Conservation (phyloP, 345 rosid species). For the Isatis tinctoria region DNA sequence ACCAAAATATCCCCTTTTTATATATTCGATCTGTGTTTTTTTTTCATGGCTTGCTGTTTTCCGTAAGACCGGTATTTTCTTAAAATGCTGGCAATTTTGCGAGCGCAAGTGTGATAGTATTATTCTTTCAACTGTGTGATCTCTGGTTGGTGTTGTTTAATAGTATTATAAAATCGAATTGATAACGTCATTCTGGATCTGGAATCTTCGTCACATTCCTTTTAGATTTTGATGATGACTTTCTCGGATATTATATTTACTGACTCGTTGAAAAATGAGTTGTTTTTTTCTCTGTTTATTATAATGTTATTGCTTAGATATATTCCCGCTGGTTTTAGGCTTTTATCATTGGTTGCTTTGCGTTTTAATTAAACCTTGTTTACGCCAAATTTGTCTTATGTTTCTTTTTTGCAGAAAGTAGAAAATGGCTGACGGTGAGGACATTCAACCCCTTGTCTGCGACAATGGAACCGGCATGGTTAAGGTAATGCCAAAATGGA, state of each 20-base stretch:
- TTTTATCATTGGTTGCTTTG: conserved; percentile 6
- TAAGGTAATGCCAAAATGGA: conserved; percentile 38
- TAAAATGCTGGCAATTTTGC: neutral
- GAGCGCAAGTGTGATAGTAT: neutral
- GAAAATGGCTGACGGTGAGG: conserved; percentile 30
- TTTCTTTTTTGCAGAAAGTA: conserved; percentile 6
- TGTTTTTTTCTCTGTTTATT: neutral
- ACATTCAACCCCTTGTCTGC: conserved; percentile 39
- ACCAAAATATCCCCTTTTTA: neutral
- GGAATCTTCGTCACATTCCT: conserved; percentile 10
- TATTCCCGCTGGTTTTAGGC: neutral
- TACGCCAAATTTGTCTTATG: neutral
- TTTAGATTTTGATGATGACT: neutral
- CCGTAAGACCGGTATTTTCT: neutral
- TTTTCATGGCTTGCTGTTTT: neutral
- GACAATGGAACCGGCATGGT: conserved; percentile 94
- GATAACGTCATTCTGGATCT: conserved; percentile 13
- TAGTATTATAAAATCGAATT: neutral
- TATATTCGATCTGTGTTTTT: neutral
- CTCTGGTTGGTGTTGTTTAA: neutral
- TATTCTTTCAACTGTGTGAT: neutral
- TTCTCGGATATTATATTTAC: neutral
- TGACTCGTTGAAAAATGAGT: neutral
- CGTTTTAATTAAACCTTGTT: neutral
- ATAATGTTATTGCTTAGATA: neutral